A percentile compares a stretch with the other conserved stretches of the same genome.
Evolutionary conservation across 139 green algal species (phyloP).

Genomic region (Marvania coccoides): DNA sequence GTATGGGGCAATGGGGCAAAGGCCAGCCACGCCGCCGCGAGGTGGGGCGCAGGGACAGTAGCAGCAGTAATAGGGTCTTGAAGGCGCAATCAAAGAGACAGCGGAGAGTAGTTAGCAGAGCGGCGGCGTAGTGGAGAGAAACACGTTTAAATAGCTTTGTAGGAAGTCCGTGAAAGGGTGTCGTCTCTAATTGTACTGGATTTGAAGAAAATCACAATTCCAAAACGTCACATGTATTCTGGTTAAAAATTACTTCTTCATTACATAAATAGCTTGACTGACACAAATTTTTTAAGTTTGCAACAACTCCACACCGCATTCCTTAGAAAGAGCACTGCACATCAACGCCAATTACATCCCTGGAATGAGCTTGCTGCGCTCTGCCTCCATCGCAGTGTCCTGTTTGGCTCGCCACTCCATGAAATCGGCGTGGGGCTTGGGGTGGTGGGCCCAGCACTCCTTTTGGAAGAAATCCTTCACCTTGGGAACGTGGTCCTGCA

Average conservation of each 20-base stretch:
- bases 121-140: background rate
- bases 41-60: background rate
- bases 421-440: slow-evolving; percentile 80
- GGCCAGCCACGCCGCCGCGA: slow-evolving; percentile 23
- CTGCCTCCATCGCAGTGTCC: slow-evolving; percentile 45
- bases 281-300: too few relatives aligned
- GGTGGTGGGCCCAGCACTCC: slow-evolving; percentile 83
- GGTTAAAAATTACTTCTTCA: too few relatives aligned
- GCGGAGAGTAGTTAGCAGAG: background rate
- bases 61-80: too few relatives aligned
- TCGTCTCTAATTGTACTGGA: too few relatives aligned
- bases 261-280: too few relatives aligned
- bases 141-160: background rate
- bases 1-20: slow-evolving; percentile 20
- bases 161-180: background rate
- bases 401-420: slow-evolving; percentile 58
- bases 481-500: slow-evolving; percentile 91
- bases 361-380: slow-evolving; percentile 40
- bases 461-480: slow-evolving; percentile 92
- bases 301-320: too few relatives aligned
- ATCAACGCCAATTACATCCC: slow-evolving; percentile 8
- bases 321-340: too few relatives aligned
- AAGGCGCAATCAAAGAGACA: too few relatives aligned
- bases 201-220: background rate
- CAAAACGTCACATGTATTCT: background rate